Evolutionary conservation across 345 rosid genomes (phyloP), one percentile per base, ranked within the genome.

Genomic region (Erodium maritimum): DNA sequence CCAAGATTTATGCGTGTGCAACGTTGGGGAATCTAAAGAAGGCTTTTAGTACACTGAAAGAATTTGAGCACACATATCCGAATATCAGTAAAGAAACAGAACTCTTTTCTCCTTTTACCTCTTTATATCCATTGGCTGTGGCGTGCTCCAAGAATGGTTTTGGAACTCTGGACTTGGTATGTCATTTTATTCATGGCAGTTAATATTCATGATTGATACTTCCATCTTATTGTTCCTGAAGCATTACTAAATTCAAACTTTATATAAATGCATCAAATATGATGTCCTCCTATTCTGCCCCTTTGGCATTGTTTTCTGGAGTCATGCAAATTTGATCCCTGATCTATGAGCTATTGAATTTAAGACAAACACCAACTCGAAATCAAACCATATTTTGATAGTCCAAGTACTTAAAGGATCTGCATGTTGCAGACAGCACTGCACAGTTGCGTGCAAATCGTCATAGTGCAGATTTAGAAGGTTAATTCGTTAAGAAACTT

Each of bases 61-160:
- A 85, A 61, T 78, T 89, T 66, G 99, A 93, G 79, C 24, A 83
- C 62, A 65, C 88, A 50, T 75, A 82, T 66, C 83, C 67, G 13
- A 74, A 64, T 65, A 63, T 68, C 52, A 71, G 29, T 50, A 70
- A 66, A 53, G 77, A 82, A 71, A 50, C 58, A 52, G 69, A 75
- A 74, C 13, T 85, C 66, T 84, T 93, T 67, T 93, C 95, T 9
- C 99, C 99, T 29, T 93, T 93, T 67, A 82, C 87, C 67, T 85
- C 87, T 13, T 64, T 93, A 57, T 24, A 77, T 59, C 96, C 99
- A 4, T 71, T 93, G 72, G 99, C 75, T 58, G 68, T 81, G 67
- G 96, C 96, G 0, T 93, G 91, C 86, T 73, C 90, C 65, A 80
- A 78, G 77, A 89, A 82, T 59, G 95, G 95, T 46, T 89, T 84